Evolutionary conservation across 2,329 filamentous ascomycete species (phyloP).

Genomic region (Fusarium agapanthi): DNA sequence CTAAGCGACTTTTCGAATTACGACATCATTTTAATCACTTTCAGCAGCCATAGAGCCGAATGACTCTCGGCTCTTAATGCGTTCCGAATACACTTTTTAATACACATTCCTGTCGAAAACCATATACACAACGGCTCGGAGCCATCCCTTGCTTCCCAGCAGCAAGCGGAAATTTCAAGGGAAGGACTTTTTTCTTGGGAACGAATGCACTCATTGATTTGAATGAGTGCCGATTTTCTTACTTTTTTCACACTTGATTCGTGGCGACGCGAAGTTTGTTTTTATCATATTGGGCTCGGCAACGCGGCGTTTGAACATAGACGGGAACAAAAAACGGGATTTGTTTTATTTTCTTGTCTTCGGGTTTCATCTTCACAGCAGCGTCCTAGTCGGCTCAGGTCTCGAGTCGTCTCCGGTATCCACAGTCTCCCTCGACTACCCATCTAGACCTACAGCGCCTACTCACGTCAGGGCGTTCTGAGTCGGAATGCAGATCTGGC

Average conservation of each 20-base stretch:
- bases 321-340: slow-evolving; percentile 36
- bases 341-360: slow-evolving; percentile 30
- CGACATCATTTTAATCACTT: slow-evolving; percentile 38
- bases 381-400: slow-evolving; percentile 2
- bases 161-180: slow-evolving; percentile 44
- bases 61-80: slow-evolving; percentile 40
- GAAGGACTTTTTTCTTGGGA: slow-evolving; percentile 27
- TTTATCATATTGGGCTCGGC: slow-evolving; percentile 27
- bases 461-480: slow-evolving; percentile 32
- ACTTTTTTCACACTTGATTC: slow-evolving; percentile 4
- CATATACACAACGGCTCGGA: slow-evolving; percentile 49
- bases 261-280: slow-evolving; percentile 23
- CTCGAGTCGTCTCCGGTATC: slow-evolving; percentile 1
- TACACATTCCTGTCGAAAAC: slow-evolving; percentile 47
- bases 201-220: slow-evolving; percentile 24
- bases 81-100: slow-evolving; percentile 48
- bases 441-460: slow-evolving; percentile 15
- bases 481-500: slow-evolving; percentile 44
- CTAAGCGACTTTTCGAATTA: slow-evolving; percentile 35
- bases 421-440: slow-evolving; percentile 14
- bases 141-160: slow-evolving; percentile 52
- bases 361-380: slow-evolving; percentile 11
- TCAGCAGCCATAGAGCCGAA: slow-evolving; percentile 28
- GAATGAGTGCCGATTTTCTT: slow-evolving; percentile 16
- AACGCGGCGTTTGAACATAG: slow-evolving; percentile 48